phyloP scores from a whole-genome alignment of 2,329 filamentous ascomycete genomes.

The Colletotrichum agaves region DNA sequence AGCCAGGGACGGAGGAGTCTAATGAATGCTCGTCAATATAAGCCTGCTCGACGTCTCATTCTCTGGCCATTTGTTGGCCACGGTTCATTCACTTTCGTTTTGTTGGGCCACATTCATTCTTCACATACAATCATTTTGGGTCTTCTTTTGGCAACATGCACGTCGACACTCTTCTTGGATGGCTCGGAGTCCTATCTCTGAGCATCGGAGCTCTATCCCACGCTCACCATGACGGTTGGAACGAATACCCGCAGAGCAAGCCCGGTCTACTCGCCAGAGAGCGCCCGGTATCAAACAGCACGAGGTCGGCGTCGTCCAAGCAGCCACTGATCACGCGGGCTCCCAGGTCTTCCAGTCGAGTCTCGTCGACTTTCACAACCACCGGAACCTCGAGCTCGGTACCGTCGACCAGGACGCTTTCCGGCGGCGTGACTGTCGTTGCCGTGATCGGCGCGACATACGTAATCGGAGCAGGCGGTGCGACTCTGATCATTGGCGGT shows the following conservation, averaged over 20 bases:
- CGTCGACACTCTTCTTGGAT: neutral
- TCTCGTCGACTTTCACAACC: neutral
- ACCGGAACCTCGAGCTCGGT: neutral
- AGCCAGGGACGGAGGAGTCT: too few relatives aligned
- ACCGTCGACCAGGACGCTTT: constrained; percentile 2
- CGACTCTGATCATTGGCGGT: neutral
- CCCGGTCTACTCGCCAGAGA: neutral
- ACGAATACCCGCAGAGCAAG: neutral
- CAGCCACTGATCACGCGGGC: constrained; percentile 1
- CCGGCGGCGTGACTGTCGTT: neutral
- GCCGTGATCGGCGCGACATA: constrained; percentile 19
- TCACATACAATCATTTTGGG: neutral
- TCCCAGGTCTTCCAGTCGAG: constrained; percentile 1
- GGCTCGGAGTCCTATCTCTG: neutral
- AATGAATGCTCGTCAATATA: too few relatives aligned
- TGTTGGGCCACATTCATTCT: neutral
- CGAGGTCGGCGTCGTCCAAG: neutral
- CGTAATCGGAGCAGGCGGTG: constrained; percentile 3
- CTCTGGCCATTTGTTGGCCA: too few relatives aligned
- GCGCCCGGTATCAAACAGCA: too few relatives aligned
- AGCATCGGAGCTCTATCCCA: neutral
- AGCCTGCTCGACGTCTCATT: too few relatives aligned
- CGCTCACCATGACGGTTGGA: neutral
- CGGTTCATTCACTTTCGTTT: too few relatives aligned
- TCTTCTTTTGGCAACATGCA: neutral